Base-by-base conservation (phyloP, 345 rosid species). In the Hibiscus tridactylites region DNA sequence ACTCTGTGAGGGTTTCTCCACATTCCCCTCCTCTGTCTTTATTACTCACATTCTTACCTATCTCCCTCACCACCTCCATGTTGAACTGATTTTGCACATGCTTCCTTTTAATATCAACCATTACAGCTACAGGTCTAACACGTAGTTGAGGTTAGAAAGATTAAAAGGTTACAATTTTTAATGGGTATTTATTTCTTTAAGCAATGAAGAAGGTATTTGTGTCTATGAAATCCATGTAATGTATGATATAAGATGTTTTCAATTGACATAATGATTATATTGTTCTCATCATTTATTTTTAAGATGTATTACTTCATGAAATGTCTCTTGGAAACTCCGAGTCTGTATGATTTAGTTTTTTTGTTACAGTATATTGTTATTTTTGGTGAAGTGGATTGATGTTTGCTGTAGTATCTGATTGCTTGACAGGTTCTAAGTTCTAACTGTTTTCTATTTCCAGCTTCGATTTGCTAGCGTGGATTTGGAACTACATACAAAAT, bases 401-500 rank as follows among this genome's bases (percentile, higher is more conserved):
- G 13, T 52, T 64, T 68, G 33, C 28, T 53, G 26, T 54, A 33
- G 58, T 70, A 28, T 44, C 19, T 57, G 52, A 21, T 9, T 68
- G 8, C 37, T 49, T 47, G 5, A 70, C 42, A 13, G 29, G 0
- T 19, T 28, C 65, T 59, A 56, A 71, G 59, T 19, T 26, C 66
- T 59, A 57, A 71, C 37, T 13, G 21, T 71, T 60, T 16, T 16
- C 16, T 44, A 10, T 54, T 46, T 26, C 49, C 90, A 93, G 98
- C 49, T 93, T 75, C 84, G 81, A 73, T 83, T 91, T 67, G 92
- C 97, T 33, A 78, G 76, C 77, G 60, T 89, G 58, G 97, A 91
- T 80, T 81, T 93, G 83, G 96, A 93, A 71, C 84, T 93, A 73
- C 98, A 93, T 74, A 76, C 90, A 24, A 87, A 77, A 58, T 93